Evolutionary conservation across 2,329 filamentous ascomycete genomes (phyloP), one percentile per base, ranked within the genome.

Genomic region (Alternaria longipes): DNA sequence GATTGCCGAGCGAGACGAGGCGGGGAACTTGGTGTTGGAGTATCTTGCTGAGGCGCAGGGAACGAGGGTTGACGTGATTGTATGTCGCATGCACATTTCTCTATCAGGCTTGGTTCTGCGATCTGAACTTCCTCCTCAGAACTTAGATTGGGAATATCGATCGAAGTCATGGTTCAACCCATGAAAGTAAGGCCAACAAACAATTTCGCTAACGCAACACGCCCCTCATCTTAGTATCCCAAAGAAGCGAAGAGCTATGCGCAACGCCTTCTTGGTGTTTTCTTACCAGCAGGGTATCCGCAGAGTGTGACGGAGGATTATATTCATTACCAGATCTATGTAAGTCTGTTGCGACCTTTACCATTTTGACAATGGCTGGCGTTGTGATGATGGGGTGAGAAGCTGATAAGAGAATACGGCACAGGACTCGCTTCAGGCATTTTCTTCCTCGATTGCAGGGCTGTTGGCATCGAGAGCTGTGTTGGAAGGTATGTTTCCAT

Each of bases 301-400:
- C 87, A 93, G 67, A 95, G 90, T 50, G 94, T 97, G 30, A 94
- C 91, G 1, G 82, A 87, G 14, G 93, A 97, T 78, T 97, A 97
- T 78, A 83, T 93, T 5, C 84, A 90, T 81, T 96, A 90, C 76
- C 89, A 90, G 74, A 86, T 90, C 52, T 91, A 89, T 79, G 88
- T 62, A 14, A 22, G 6, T 36, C 18, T 20, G 16, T 7, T 24
- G 3, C 5, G 4, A 4, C 6, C 20, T 2, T 46, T 40, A 14
- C 9, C 30, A 3, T 20, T 40, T 11, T 16, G 20, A 50, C 30
- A 7, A 20, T 11, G 3, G 8, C 20, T 49, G 3, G n/a, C 8
- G 14, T 16, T 4, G 8, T 49, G 24, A 28, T 20, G 4, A 22
- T 22, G 5, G 34, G 34, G 5, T 2, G 22, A 24, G 18, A 47